phyloP scores from a whole-genome alignment of 805 yeast species.

The Cyberlindnera lachancei region DNA sequence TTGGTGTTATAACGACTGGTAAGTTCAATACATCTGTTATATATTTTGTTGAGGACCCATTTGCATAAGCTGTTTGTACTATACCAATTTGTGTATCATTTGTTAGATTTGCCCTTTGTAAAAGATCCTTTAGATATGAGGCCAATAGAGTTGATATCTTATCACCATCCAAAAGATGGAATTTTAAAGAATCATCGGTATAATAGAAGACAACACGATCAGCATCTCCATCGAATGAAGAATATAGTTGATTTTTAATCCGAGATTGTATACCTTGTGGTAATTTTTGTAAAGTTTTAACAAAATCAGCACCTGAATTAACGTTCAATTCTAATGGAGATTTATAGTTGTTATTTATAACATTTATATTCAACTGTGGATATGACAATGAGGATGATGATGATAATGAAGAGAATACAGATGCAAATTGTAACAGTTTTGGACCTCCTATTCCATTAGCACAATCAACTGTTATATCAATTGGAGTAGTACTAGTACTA shows the following conservation, averaged over 20 bases:
- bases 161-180: conserved; percentile 81
- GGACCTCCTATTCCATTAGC: conserved; percentile 98
- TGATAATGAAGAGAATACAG: conserved; percentile 34
- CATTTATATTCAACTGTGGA: too few species aligned
- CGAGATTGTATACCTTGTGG: conserved; percentile 59
- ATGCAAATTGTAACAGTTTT: conserved; percentile 45
- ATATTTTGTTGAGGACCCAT: conserved; percentile 81
- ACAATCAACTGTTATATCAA: conserved; percentile 66
- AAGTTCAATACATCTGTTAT: conserved; percentile 51
- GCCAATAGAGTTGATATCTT: conserved; percentile 85
- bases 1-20: conserved; percentile 84
- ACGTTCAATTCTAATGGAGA: conserved; percentile 57
- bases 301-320: conserved; percentile 92
- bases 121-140: conserved; percentile 46
- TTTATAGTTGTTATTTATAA: conserved; percentile 48
- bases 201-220: conserved; percentile 86
- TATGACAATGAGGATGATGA: too few species aligned
- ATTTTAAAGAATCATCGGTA: conserved; percentile 29
- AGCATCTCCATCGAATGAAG: conserved; percentile 96
- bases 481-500: too few species aligned
- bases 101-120: conserved; percentile 37
- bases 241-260: conserved; percentile 43
- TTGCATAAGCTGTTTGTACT: conserved; percentile 97
- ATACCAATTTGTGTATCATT: conserved; percentile 58
- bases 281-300: conserved; percentile 76